Evolutionary conservation across 2,329 filamentous ascomycete species (phyloP), one percentile per base, ranked within the genome.

Genomic region (Atkinsonella hypoxylon): DNA sequence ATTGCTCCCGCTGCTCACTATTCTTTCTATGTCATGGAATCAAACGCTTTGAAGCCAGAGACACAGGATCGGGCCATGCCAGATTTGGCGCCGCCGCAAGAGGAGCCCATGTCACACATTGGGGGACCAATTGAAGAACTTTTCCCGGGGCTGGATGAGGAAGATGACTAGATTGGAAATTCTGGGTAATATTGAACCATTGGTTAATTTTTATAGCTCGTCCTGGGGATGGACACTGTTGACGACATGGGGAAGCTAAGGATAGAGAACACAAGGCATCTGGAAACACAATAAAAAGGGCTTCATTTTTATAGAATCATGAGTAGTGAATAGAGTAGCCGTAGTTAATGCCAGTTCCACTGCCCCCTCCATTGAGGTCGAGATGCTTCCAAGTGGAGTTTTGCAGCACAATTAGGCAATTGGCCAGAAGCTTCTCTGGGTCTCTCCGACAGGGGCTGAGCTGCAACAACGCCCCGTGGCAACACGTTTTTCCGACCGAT

Each of bases 401-500:
- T 1, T 40, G 17, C 9, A 20, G 31, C 38, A 9, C 18, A 47
- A 47, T 51, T 38, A 9, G 49, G 49, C 45, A 53, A 51, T 42
- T 42, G 31, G 49, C 52, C 52, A 53, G 52, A 53, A 53, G 49
- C 41, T 53, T 53, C 52, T 53, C 52, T 53, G 52, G 52, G 52
- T 53, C 49, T 47, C 32, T 40, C 4, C 42, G 31, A 36, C 40
- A 30, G 39, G 39, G 40, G 39, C 30, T 13, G 2, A 34, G 10
- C 22, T 22, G 17, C 43, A 36, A 40, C 45, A 13, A 32, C 48
- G 40, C 22, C 15, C 26, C 6, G 58, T 59, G 58, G 61, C 62
- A 47, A 48, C 44, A 64, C 61, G 62, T 69, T 70, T 70, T 67
- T 53, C 52, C 52, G 49, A 59, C 67, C 68, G 68, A 68, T 53